These are phyloP conservation scores for Vitellaria paradoxa DNA, from an alignment of 179 eudicot species.

Conservation along the genomic window DNA sequence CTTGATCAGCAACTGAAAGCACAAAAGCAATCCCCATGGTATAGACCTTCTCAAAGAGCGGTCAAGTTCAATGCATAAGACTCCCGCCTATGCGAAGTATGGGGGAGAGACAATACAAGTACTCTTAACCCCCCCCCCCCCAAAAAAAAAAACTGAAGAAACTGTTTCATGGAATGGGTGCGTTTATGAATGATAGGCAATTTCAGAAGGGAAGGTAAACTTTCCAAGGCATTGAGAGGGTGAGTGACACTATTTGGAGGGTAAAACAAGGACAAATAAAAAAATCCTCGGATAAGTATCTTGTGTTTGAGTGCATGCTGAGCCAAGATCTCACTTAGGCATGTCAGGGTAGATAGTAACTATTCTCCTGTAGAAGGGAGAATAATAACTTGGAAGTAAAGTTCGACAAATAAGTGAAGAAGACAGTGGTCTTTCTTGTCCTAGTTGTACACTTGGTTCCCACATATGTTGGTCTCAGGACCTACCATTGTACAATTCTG, in stretches of 20 bases:
- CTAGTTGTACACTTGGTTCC: conserved; percentile 19
- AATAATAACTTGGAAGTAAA: background rate
- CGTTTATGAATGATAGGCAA: background rate
- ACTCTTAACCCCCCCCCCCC: no score
- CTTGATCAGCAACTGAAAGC: background rate
- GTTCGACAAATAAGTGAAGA: background rate
- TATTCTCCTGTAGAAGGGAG: background rate
- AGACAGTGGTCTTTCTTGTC: conserved; percentile 11
- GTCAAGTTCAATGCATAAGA: no score
- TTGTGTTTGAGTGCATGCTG: background rate
- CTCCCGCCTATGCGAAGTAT: no score
- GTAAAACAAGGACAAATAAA: no score
- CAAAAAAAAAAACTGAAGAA: no score
- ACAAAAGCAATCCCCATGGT: background rate
- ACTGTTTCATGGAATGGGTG: no score
- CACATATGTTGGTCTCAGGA: conserved; percentile 12
- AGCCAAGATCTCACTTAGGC: no score
- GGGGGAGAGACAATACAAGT: no score
- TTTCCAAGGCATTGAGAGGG: background rate
- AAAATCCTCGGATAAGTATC: no score
- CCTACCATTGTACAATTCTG: background rate
- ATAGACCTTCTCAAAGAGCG: no score
- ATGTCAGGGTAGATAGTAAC: background rate
- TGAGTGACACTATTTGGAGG: background rate
- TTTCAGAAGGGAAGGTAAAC: conserved; percentile 4